Conservation (phyloP, 208 protist genomes). For the Trypanosoma rangeli region DNA sequence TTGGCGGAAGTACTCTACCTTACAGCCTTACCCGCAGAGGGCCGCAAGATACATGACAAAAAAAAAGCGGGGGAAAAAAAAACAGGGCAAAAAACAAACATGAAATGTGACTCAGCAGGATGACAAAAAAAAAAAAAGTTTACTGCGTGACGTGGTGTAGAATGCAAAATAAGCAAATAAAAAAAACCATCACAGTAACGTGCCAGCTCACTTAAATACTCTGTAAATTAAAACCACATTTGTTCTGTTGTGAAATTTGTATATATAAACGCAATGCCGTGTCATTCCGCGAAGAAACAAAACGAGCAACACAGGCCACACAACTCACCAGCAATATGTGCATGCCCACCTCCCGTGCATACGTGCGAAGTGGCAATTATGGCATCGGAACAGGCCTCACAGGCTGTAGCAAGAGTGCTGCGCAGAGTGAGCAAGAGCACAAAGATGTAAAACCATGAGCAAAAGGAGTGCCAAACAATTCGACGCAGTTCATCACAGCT, state of each 20-base stretch:
- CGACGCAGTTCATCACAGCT: too few species aligned
- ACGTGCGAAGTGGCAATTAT: too few species aligned
- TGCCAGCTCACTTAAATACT: too few species aligned
- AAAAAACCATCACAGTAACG: neutral
- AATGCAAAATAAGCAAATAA: neutral
- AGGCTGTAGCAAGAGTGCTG: too few species aligned
- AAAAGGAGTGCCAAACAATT: too few species aligned
- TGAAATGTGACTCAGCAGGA: neutral
- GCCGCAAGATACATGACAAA: neutral
- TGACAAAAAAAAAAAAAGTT: neutral
- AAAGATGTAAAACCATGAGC: too few species aligned
- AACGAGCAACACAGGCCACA: neutral
- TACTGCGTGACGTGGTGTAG: neutral
- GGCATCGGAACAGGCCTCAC: too few species aligned
- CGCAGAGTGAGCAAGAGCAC: too few species aligned
- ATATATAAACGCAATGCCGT: neutral
- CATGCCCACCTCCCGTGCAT: too few species aligned
- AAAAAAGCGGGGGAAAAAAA: conserved; percentile 3
- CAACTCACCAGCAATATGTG: too few species aligned
- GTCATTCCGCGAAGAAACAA: neutral
- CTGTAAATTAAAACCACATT: neutral
- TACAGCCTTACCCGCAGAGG: neutral
- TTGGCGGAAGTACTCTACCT: neutral
- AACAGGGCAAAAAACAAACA: conserved; percentile 1
- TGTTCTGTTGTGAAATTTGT: neutral